phyloP scores from a whole-genome alignment of 139 green algal species.

The Chlorella sp. region DNA sequence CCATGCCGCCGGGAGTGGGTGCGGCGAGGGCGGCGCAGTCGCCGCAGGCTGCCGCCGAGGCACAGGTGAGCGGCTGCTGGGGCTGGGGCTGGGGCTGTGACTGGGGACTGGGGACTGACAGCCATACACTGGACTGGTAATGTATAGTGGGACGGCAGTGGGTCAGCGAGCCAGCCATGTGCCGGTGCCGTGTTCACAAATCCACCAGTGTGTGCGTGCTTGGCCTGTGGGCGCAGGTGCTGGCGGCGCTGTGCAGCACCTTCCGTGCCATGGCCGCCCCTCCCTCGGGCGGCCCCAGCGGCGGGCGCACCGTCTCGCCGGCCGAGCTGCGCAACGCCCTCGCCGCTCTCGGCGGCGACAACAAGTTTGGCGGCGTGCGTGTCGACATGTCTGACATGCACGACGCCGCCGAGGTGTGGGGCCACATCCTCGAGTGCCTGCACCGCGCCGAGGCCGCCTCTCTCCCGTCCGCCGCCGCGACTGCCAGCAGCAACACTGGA shows the following conservation, averaged over 20 bases:
- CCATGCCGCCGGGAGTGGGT: not conserved
- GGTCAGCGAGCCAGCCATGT: no score
- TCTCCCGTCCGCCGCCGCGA: conserved; percentile 20
- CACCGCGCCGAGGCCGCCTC: conserved; percentile 47
- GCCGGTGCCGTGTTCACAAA: no score
- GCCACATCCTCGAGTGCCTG: conserved; percentile 58
- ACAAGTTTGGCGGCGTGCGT: conserved; percentile 9
- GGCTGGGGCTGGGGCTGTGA: no score
- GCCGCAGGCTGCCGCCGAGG: no score
- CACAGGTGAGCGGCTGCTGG: no score
- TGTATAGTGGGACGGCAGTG: no score
- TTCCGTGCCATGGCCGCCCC: conserved; percentile 39
- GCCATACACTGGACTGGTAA: no score
- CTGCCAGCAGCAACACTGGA: conserved; percentile 37
- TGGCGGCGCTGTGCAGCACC: conserved; percentile 36
- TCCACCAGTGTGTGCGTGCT: no score
- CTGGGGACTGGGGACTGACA: no score
- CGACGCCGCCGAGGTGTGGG: conserved; percentile 73
- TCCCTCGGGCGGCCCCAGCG: not conserved
- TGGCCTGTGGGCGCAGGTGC: no score
- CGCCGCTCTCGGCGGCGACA: conserved; percentile 33
- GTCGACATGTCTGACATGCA: conserved; percentile 73
- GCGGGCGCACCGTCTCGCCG: not conserved
- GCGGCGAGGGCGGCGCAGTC: no score
- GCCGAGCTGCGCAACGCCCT: conserved; percentile 40